phyloP scores from a whole-genome alignment of 2,329 filamentous ascomycete species.

The Epicoccum nigrum region DNA sequence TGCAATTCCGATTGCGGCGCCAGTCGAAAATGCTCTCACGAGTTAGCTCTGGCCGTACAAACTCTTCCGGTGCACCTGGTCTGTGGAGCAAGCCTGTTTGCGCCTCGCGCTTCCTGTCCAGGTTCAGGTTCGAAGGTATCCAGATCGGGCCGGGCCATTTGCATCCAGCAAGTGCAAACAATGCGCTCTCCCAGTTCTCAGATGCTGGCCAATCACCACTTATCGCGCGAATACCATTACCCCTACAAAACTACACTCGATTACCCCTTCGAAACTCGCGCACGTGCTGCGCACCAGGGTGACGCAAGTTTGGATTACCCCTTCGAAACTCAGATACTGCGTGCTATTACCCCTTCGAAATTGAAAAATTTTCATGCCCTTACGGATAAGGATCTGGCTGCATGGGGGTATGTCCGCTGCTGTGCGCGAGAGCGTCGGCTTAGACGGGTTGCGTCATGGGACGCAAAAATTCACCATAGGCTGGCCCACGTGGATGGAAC shows the following conservation, averaged over 20 bases:
- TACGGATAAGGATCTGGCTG: neutral
- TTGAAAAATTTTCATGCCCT: conserved; percentile 37
- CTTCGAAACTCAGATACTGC: conserved; percentile 6
- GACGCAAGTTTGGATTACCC: conserved; percentile 10
- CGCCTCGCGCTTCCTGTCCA: too few relatives aligned
- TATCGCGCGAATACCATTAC: conserved; percentile 12
- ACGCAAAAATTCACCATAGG: conserved; percentile 3
- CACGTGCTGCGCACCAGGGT: neutral
- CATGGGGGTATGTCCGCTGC: conserved; percentile 2
- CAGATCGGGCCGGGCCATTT: neutral
- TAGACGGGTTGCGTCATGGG: conserved; percentile 9
- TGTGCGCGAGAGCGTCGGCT: neutral
- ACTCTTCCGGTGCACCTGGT: neutral
- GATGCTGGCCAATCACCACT: conserved; percentile 16
- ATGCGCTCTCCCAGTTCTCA: too few relatives aligned
- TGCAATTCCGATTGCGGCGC: neutral
- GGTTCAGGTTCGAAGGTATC: too few relatives aligned
- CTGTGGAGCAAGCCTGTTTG: neutral
- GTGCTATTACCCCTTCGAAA: conserved; percentile 46
- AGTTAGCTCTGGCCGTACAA: neutral
- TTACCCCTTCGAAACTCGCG: conserved; percentile 43
- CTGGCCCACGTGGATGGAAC: neutral
- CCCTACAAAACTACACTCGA: conserved; percentile 21
- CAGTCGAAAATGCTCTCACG: neutral
- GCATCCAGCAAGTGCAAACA: too few relatives aligned